Conservation (phyloP, 768 basidiomycete species). For the Trametes cinnabarina region DNA sequence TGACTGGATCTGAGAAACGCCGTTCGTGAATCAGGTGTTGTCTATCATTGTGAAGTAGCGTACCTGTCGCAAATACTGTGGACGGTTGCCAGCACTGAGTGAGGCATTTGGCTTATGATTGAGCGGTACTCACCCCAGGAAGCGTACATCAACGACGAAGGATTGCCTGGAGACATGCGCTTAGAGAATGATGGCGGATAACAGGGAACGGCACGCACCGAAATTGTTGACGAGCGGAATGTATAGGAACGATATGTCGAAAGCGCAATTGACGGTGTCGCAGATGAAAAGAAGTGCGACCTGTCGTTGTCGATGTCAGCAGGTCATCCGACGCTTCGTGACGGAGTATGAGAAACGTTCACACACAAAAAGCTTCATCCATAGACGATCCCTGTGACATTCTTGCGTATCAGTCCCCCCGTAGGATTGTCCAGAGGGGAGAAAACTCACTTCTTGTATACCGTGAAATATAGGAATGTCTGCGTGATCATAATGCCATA, state of each 20-base stretch:
- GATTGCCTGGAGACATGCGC: slow-evolving; percentile 26
- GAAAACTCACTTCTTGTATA: slow-evolving; percentile 36
- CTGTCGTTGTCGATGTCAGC: slow-evolving; percentile 30
- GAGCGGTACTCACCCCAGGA: slow-evolving; percentile 28
- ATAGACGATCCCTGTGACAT: slow-evolving; percentile 39
- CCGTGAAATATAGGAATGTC: slow-evolving; percentile 45
- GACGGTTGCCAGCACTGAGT: background rate
- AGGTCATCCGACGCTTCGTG: background rate
- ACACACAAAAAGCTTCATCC: slow-evolving; percentile 48
- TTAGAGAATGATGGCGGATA: background rate
- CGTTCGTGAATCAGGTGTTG: background rate
- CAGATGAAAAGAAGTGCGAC: slow-evolving; percentile 43
- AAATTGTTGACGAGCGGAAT: slow-evolving; percentile 46
- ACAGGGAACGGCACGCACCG: slow-evolving; percentile 31
- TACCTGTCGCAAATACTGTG: slow-evolving; percentile 43
- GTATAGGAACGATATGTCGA: slow-evolving; percentile 46
- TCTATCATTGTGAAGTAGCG: background rate
- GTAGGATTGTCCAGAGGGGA: background rate
- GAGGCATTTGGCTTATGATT: background rate
- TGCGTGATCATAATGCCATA: slow-evolving; percentile 52
- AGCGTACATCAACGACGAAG: slow-evolving; percentile 25
- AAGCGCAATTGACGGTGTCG: slow-evolving; percentile 48
- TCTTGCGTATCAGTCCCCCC: background rate
- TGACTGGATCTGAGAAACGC: slow-evolving; percentile 37
- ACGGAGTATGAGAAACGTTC: background rate